Conservation (phyloP, 2,329 filamentous ascomycete species). For the Aphanocladium album region DNA sequence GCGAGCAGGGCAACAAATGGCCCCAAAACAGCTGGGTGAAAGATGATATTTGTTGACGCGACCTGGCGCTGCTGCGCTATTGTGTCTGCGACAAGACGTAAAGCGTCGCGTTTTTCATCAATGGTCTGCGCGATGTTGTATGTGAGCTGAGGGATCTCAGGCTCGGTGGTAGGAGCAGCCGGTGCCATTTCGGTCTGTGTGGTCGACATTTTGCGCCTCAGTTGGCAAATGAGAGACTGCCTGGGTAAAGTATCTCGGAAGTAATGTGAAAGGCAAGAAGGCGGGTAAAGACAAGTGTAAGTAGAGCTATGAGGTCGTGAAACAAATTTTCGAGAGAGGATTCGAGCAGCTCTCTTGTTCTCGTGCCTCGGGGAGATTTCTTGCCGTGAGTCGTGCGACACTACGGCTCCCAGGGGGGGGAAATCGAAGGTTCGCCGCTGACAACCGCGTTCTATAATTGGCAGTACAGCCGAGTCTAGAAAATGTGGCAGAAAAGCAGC, state of each 20-base stretch:
- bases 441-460: neutral
- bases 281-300: neutral
- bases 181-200: neutral
- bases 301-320: neutral
- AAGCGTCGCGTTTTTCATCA: constrained; percentile 58
- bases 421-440: neutral
- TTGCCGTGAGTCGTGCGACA: neutral
- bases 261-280: neutral
- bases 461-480: neutral
- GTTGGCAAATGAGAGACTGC: neutral
- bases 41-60: constrained; percentile 58
- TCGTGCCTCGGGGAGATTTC: neutral
- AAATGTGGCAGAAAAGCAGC: neutral
- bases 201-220: neutral
- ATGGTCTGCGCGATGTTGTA: constrained; percentile 49
- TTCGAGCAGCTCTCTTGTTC: neutral
- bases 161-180: neutral
- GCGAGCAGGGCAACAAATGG: constrained; percentile 35
- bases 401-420: neutral
- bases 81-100: constrained; percentile 72
- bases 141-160: constrained; percentile 51
- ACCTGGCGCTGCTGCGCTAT: constrained; percentile 75
- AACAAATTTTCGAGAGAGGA: too few relatives aligned
- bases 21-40: constrained; percentile 51
- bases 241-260: neutral